These are phyloP conservation scores for Sclerotinia nivalis DNA, from an alignment of 2,329 filamentous ascomycete genomes.

Conservation along the genomic window DNA sequence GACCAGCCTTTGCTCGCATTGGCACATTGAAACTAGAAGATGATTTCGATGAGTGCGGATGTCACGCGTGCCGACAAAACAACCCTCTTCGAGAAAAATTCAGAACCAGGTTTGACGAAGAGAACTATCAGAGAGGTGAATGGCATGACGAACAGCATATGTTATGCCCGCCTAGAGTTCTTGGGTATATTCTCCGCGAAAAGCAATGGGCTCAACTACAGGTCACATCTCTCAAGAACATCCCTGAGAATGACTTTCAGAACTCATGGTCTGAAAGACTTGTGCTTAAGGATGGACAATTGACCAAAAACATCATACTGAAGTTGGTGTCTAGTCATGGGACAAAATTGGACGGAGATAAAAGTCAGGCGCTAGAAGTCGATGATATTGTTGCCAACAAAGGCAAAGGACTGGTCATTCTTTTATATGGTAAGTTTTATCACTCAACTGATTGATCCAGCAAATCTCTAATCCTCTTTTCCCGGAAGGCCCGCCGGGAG, in stretches of 20 bases:
- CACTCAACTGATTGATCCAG: no score
- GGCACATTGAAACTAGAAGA: neutral
- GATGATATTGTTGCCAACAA: constrained; percentile 1
- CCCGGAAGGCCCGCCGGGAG: neutral
- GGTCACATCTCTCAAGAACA: neutral
- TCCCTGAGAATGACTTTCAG: neutral
- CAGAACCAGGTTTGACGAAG: neutral
- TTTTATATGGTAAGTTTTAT: neutral
- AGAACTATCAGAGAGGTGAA: neutral
- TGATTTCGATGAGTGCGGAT: neutral
- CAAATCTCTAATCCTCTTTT: no score
- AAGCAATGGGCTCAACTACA: constrained; percentile 4
- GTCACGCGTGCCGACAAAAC: neutral
- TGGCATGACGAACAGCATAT: neutral
- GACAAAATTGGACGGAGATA: no score
- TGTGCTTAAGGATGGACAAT: neutral
- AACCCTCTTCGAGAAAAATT: no score
- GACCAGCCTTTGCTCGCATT: no score
- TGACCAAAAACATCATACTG: neutral
- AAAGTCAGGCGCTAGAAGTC: neutral
- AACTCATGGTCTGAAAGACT: neutral
- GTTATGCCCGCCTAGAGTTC: neutral
- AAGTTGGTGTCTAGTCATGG: neutral
- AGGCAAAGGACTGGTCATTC: neutral
- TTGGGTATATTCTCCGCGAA: neutral